Base-by-base conservation (phyloP, 805 yeast species). In the Citeromyces matritensis region DNA sequence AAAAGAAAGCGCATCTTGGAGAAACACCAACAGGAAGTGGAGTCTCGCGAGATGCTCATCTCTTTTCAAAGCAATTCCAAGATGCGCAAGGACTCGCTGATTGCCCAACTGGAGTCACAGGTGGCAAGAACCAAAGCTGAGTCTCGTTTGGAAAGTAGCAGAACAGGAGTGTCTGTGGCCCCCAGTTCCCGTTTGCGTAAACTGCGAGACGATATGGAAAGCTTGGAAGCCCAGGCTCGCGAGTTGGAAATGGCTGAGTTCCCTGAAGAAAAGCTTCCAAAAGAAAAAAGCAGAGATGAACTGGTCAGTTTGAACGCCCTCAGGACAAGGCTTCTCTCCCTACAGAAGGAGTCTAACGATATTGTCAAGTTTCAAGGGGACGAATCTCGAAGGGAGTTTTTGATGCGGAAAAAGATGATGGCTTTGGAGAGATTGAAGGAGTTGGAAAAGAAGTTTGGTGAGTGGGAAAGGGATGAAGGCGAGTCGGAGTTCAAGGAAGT, bases 211-310 rank as follows among this genome's bases (percentile, higher is more conserved):
- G 69, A 77, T 47, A 84, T 84, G 94, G 93, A 81, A 36, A 76
- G 71, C 39, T 63, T 86, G 33, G 94, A 82, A 47, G 67, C 69
- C 30, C 81, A 82, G 57, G 95, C 95, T 0, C 59, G 93, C 37
- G 81, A 79, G 44, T 61, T 88, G 36, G 96, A 88, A 48, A 76
- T 73, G 69, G 78, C 81, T 13, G 91, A 84, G 40, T 85, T 83
- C 43, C 76, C 69, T 17, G 81, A 73, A 2, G 17, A 26, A 10
- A 51, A 58, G 15, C 58, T 55, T 23, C 5, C 7, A 5, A 7
- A 17, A 17, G 21, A 17, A 7, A 17, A 17, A 17, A 17, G 21
- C 21, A 5, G 21, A 7, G 71, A 65, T 29, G 83, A 76, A 42
- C 53, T 70, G 11, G 64, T 59, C 10, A 73, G 72, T 33, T 53